These are phyloP conservation scores for Cucurbitaria berberidis DNA, from an alignment of 2,329 filamentous ascomycete species.

Conservation along the genomic window DNA sequence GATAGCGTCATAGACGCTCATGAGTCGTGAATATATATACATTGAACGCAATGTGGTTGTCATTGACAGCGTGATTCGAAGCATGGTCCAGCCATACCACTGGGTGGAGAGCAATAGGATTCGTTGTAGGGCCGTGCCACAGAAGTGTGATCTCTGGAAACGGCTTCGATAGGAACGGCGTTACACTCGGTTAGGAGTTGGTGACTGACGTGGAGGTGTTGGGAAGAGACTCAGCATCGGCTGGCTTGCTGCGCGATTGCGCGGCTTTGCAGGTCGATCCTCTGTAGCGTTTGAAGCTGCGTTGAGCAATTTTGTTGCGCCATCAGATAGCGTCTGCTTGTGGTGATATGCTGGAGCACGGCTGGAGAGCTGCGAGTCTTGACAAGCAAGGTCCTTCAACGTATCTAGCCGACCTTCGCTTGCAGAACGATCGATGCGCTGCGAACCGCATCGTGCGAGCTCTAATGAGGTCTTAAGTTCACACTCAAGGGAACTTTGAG, in stretches of 20 bases:
- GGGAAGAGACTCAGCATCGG: conserved; percentile 45
- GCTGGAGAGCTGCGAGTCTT: conserved; percentile 27
- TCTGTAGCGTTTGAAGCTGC: conserved; percentile 9
- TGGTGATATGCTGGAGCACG: conserved; percentile 26
- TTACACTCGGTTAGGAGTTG: conserved; percentile 12
- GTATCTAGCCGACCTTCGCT: conserved; percentile 24
- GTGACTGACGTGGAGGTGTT: conserved; percentile 29
- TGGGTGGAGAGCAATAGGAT: conserved; percentile 1
- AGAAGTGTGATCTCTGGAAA: not conserved
- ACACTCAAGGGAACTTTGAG: conserved; percentile 18
- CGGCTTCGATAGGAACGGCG: not conserved
- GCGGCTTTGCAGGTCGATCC: conserved; percentile 13
- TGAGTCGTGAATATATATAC: conserved; percentile 29
- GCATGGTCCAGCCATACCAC: conserved; percentile 17
- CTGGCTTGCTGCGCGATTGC: conserved; percentile 37
- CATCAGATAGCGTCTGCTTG: conserved; percentile 43
- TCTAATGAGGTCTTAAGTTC: conserved; percentile 37
- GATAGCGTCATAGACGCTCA: conserved; percentile 1
- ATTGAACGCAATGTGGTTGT: conserved; percentile 13
- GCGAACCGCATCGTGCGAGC: conserved; percentile 34
- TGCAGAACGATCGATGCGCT: conserved; percentile 17
- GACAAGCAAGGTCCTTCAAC: conserved; percentile 31
- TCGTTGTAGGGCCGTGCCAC: not conserved
- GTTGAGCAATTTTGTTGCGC: conserved; percentile 40
- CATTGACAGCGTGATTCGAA: conserved; percentile 13